Conservation (phyloP, 768 basidiomycete species). For the Lactarius evosmus region DNA sequence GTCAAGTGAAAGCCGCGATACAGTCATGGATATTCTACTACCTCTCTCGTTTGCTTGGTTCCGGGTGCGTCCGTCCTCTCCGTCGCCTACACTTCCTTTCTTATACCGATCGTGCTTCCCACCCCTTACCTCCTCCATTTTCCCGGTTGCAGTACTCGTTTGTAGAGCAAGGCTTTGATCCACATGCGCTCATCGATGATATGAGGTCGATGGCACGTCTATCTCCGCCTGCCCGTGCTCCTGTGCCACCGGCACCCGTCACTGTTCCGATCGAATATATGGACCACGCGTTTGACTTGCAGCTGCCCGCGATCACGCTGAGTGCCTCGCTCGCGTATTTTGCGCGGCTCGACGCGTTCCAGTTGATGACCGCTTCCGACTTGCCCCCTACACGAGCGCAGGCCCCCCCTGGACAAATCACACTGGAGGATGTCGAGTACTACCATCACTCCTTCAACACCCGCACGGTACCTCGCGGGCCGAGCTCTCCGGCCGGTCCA, state of each 20-base stretch:
- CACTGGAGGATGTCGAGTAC: constrained; percentile 18
- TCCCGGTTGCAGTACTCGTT: constrained; percentile 22
- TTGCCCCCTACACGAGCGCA: neutral
- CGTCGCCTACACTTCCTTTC: neutral
- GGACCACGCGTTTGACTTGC: constrained; percentile 17
- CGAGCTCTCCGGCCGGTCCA: neutral
- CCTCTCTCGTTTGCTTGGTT: constrained; percentile 25
- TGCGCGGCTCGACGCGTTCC: constrained; percentile 21
- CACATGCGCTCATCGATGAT: constrained; percentile 4
- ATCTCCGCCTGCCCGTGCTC: constrained; percentile 2
- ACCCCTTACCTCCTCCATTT: constrained; percentile 7
- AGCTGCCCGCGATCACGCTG: constrained; percentile 18
- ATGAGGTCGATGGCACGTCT: neutral
- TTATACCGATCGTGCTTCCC: constrained; percentile 12
- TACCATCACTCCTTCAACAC: constrained; percentile 18
- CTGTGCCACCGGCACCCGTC: constrained; percentile 7
- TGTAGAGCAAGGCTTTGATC: constrained; percentile 23
- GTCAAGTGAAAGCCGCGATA: constrained; percentile 19
- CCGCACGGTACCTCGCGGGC: constrained; percentile 11
- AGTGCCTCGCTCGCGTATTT: constrained; percentile 24
- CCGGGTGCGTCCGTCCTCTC: constrained; percentile 18
- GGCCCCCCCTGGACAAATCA: neutral
- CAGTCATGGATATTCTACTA: constrained; percentile 14
- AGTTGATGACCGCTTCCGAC: neutral
- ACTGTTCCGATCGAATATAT: constrained; percentile 11